Base-by-base conservation (phyloP, 2,329 filamentous ascomycete genomes). In the Trichoderma atrobrunneum region DNA sequence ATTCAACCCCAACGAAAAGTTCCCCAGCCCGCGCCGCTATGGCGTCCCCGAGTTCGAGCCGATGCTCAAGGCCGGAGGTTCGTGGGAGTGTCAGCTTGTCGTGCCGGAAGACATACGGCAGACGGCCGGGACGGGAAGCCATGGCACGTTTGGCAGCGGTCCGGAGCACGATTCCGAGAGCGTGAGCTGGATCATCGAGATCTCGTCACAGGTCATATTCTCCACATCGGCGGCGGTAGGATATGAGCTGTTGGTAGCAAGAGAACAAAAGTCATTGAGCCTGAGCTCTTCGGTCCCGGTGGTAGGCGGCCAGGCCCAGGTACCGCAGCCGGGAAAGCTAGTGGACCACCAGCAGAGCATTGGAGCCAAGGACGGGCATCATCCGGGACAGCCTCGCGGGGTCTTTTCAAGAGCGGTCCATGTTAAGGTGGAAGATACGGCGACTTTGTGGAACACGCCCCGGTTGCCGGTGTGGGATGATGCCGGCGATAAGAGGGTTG, bases 151-250 rank as follows among this genome's bases (percentile, higher is more conserved):
- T 74, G 85, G 84, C 16, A 81, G 83, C 63, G 80, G 81, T 8
- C 78, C 81, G 2, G 80, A 82, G 61, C 84, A 86, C 28, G 84
- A 87, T 66, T 82, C 80, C 32, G 85, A 88, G 73, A 91, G 87
- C 73, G 89, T 92, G 69, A 92, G 90, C 26, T 99, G 96, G 96
- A 86, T 98, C 69, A 89, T 99, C 60, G 96, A 99, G 82, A 89
- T 99, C 59, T 86, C 93, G 48, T 97, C 94, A 18, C 96, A 99
- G 82, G 93, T 98, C 74, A 90, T 99, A 62, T 99, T 99, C 80
- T 98, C 96, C 3, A 90, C 89, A 32, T 94, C 93, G 36, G 96
- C 95, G 1, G 91, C 91, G 14, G 95, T 98, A 3, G 90, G 92
- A 75, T 99, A 93, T 80, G 96, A 99, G 80, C 81, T 99, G 28